Conservation (phyloP, 345 rosid species). For the Jatropha curcas region DNA sequence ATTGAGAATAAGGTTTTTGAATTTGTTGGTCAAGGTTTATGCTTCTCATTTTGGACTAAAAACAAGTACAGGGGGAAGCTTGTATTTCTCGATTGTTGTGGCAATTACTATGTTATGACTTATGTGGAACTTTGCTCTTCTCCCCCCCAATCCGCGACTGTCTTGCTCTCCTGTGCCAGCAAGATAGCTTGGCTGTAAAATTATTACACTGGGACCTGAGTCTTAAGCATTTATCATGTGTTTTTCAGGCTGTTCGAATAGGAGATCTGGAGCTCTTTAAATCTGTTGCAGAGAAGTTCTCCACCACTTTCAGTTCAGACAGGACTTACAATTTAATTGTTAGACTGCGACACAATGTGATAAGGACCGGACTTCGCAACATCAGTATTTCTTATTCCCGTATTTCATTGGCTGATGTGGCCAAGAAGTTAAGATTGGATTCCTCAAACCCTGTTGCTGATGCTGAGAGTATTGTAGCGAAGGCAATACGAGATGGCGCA, state of each 20-base stretch:
- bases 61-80: neutral
- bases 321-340: conserved; percentile 70
- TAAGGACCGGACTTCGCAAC: conserved; percentile 77
- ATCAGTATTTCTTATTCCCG: conserved; percentile 76
- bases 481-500: conserved; percentile 86
- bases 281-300: conserved; percentile 67
- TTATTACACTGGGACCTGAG: neutral
- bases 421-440: conserved; percentile 59
- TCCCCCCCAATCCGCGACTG: neutral
- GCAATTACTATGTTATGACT: neutral
- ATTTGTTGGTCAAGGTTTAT: neutral
- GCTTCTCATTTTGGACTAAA: neutral
- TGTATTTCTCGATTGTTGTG: neutral
- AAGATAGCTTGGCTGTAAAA: neutral
- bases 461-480: conserved; percentile 81
- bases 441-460: conserved; percentile 68
- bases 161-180: neutral
- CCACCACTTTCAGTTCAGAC: conserved; percentile 56
- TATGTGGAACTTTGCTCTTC: neutral
- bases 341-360: conserved; percentile 76
- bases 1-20: neutral
- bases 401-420: conserved; percentile 66
- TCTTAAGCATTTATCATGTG: neutral
- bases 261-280: conserved; percentile 91
- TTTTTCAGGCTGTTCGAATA: conserved; percentile 70